Percentiles rank a stretch among this genome's conserved stretches.
These are phyloP conservation scores for Chrysophaeum taylorii DNA, from an alignment of 352 stramenopile genomes.

Conservation along the genomic window DNA sequence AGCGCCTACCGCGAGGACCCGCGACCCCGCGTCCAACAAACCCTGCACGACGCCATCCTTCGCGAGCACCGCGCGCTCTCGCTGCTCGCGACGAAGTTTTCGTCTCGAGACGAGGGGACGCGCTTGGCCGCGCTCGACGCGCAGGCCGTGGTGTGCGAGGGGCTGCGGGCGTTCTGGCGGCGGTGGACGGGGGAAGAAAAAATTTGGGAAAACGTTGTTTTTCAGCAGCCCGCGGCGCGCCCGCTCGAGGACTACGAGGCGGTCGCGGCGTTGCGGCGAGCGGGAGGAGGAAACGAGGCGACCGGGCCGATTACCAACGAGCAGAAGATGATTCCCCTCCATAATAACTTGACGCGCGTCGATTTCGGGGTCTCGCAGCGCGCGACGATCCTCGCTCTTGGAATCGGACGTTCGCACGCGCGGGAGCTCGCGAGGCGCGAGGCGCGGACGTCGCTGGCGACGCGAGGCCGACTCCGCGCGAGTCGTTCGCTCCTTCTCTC, in stretches of 20 bases:
- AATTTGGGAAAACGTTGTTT: no score
- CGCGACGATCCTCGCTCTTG: background rate
- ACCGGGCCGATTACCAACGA: no score
- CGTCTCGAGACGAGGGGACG: background rate
- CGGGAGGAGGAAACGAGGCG: no score
- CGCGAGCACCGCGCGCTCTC: background rate
- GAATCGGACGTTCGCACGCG: background rate
- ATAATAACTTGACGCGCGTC: no score
- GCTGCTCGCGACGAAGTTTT: background rate
- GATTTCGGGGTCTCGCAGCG: background rate
- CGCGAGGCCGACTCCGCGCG: background rate
- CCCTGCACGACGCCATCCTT: background rate
- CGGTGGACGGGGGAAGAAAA: background rate
- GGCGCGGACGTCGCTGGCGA: background rate
- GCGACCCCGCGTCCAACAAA: no score
- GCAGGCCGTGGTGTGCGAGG: background rate
- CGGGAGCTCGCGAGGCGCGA: background rate
- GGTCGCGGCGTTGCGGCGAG: no score
- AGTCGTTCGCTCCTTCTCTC: background rate
- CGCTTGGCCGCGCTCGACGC: background rate
- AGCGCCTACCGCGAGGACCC: no score
- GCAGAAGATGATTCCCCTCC: no score
- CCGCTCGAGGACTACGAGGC: no score
- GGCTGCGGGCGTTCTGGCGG: background rate
- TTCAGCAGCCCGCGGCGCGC: no score